Base-by-base conservation (phyloP, 176 grass and related monocot species). In the Oryza officinalis region DNA sequence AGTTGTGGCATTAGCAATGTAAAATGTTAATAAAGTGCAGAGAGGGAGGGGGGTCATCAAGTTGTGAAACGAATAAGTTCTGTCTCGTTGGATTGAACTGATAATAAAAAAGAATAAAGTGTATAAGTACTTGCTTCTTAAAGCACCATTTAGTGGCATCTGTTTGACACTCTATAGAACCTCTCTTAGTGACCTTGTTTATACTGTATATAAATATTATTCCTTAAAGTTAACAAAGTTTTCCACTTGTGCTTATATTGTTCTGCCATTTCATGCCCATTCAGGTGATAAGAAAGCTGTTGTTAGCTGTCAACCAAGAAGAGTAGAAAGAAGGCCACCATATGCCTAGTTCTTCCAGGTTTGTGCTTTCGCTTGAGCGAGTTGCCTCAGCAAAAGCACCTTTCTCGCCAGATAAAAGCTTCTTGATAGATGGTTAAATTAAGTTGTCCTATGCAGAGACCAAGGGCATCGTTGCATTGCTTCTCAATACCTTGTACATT, bases 401-500 rank as follows among this genome's bases (percentile, higher is more conserved):
- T 65, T 85, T 54, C 65, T 65, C 5, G 1, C 50, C 38, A 23
- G 70, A 52, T 50, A 65, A 84, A 76, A 71, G 18, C 83, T 70
- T 85, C 50, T 17, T 81, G 41, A 72, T 57, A 66, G 31, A 85
- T 72, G 71, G 31, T 85, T 77, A 50, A 63, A 81, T 70, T 85
- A 71, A 89, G 78, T 81, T 81, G 72, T 57, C 31, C 26, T 81
- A 30, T 85, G 71, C 67, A 64, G 43, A 65, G 71, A 54, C 57
- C 43, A 43, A 65, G 13, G 45, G 77, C 47, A 66, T 71, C 31
- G 32, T 65, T 71, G 72, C 65, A 27, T 81, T 69, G 73, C 30
- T 72, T 85, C 72, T 66, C 40, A 38, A 73, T 85, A 63, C 73
- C 72, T 27, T 89, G 87, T 85, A 81, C 65, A 89, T 86, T 86